Evolutionary conservation across 2,329 filamentous ascomycete genomes (phyloP).

Genomic region (Dothiorella sarmentorum): DNA sequence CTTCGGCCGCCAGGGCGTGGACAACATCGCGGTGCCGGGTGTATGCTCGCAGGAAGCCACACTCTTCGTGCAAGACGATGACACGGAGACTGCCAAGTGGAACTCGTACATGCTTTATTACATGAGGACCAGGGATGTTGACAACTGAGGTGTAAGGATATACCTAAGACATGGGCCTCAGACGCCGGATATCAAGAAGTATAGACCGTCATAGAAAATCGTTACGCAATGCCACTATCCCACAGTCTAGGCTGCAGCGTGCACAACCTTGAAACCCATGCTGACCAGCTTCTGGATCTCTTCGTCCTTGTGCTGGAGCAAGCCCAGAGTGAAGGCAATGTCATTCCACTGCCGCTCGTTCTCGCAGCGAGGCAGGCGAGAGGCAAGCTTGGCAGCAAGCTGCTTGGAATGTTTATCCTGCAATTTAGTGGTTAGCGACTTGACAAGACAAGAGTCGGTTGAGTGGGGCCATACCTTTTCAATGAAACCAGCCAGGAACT

Average conservation of each 20-base stretch:
- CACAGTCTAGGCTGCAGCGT: constrained; percentile 22
- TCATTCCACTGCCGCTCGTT: constrained; percentile 97
- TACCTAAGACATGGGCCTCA: too few relatives aligned
- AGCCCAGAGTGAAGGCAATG: constrained; percentile 83
- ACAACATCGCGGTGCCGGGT: too few relatives aligned
- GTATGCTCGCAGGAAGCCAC: too few relatives aligned
- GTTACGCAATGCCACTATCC: not conserved
- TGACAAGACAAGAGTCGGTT: not conserved
- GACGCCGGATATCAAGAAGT: not conserved
- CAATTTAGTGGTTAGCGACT: constrained; percentile 19
- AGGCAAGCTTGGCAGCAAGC: constrained; percentile 86
- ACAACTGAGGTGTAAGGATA: too few relatives aligned
- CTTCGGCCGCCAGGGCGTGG: too few relatives aligned
- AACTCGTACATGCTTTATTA: too few relatives aligned
- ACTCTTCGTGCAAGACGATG: too few relatives aligned
- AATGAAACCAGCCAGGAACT: constrained; percentile 91
- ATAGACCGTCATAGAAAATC: not conserved
- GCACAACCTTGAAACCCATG: constrained; percentile 64
- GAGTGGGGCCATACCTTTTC: constrained; percentile 69
- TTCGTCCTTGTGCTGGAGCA: constrained; percentile 90
- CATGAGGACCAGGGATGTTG: too few relatives aligned
- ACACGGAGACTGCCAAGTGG: too few relatives aligned
- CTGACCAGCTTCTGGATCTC: constrained; percentile 74
- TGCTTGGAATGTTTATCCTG: constrained; percentile 98
- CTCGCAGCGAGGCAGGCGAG: constrained; percentile 78